Evolutionary conservation across 1,284 basidiomycete genomes (phyloP).

Genomic region (Inonotus hispidus): DNA sequence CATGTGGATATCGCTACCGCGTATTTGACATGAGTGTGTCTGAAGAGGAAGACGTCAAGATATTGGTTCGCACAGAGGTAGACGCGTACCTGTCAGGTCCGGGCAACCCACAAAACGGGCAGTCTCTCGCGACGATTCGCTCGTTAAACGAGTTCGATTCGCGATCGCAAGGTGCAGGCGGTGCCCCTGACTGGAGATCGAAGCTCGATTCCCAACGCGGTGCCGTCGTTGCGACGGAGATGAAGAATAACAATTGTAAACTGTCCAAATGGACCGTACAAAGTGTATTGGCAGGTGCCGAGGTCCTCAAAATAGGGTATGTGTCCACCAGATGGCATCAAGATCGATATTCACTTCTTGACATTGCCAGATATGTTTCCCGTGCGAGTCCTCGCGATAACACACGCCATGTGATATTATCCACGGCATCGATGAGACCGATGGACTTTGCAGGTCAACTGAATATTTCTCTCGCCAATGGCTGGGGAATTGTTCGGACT

Average conservation of each 20-base stretch:
- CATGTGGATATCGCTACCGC: constrained; percentile 95
- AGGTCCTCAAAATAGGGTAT: constrained; percentile 96
- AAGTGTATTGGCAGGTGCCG: constrained; percentile 92
- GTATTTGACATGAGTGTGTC: constrained; percentile 90
- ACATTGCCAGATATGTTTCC: constrained; percentile 73
- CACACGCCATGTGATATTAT: constrained; percentile 92
- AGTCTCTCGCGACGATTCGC: constrained; percentile 86
- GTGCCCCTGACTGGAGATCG: constrained; percentile 94
- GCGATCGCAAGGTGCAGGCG: constrained; percentile 84
- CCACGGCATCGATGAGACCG: constrained; percentile 93
- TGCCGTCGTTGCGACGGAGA: constrained; percentile 97
- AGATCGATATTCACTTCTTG: constrained; percentile 4
- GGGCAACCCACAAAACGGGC: constrained; percentile 64
- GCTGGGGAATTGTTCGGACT: constrained; percentile 97
- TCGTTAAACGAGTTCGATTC: constrained; percentile 97
- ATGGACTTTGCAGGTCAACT: constrained; percentile 93
- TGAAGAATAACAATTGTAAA: constrained; percentile 99
- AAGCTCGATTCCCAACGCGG: constrained; percentile 96
- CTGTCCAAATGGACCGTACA: constrained; percentile 97
- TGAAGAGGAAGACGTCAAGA: constrained; percentile 86
- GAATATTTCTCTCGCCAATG: constrained; percentile 92
- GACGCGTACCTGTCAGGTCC: constrained; percentile 78
- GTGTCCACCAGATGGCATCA: constrained; percentile 24
- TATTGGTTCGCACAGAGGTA: constrained; percentile 94
- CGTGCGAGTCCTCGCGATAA: constrained; percentile 92